Conservation (phyloP, 495 filamentous ascomycete species). For the Articulospora tetracladia region DNA sequence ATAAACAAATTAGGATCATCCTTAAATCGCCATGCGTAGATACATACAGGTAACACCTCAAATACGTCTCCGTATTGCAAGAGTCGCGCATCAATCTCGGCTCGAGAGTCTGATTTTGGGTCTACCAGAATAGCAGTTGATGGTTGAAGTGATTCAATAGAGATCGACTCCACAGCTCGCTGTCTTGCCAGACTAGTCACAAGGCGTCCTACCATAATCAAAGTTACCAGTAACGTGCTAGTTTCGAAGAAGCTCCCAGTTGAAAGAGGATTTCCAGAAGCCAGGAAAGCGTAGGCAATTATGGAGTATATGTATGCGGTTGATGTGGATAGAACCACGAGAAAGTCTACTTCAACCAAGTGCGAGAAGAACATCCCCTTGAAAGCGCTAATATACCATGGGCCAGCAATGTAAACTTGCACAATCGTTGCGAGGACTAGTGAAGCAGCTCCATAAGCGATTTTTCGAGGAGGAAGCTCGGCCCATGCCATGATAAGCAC, state of each 20-base stretch:
- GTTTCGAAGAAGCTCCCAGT: constrained; percentile 74
- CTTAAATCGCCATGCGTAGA: too few species aligned
- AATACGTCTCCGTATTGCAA: constrained; percentile 72
- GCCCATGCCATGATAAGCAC: constrained; percentile 74
- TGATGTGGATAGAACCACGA: constrained; percentile 70
- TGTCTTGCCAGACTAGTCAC: constrained; percentile 60
- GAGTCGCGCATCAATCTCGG: constrained; percentile 62
- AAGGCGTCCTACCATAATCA: constrained; percentile 73
- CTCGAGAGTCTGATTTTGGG: constrained; percentile 19
- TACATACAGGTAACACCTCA: constrained; percentile 55
- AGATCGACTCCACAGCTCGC: constrained; percentile 65
- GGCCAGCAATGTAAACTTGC: constrained; percentile 56
- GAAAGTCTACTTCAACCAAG: constrained; percentile 73
- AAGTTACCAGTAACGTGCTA: constrained; percentile 69
- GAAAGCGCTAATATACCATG: constrained; percentile 66
- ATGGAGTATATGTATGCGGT: constrained; percentile 75
- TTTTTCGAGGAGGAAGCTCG: constrained; percentile 39
- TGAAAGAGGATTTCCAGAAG: constrained; percentile 44
- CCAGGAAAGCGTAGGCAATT: constrained; percentile 58
- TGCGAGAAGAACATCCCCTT: constrained; percentile 57
- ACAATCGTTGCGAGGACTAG: constrained; percentile 63
- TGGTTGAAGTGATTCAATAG: constrained; percentile 56
- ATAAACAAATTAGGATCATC: too few species aligned
- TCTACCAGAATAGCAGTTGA: constrained; percentile 40
- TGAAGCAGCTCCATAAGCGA: constrained; percentile 52